Conservation (phyloP, 345 rosid genomes). For the Eucalyptus cloeziana region DNA sequence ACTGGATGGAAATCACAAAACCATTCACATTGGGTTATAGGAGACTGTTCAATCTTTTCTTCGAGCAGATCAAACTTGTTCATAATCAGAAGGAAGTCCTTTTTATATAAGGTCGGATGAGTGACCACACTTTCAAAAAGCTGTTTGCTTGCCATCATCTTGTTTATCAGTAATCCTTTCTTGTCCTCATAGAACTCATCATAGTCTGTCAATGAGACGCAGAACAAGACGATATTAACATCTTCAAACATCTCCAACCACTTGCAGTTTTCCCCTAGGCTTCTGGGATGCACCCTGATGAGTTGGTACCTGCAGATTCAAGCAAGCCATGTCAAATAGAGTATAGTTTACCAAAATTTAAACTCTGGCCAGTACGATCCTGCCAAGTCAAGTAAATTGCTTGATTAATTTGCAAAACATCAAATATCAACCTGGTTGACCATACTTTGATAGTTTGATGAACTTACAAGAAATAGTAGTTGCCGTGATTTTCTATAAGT, state of each 20-base stretch:
- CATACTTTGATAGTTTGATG: neutral
- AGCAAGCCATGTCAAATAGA: neutral
- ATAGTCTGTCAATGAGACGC: slow-evolving; percentile 62
- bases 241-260: slow-evolving; percentile 87
- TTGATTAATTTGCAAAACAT: neutral
- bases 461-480: neutral
- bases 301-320: slow-evolving; percentile 58
- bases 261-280: slow-evolving; percentile 68
- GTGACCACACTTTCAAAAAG: slow-evolving; percentile 48
- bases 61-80: slow-evolving; percentile 76
- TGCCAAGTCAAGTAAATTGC: neutral
- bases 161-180: slow-evolving; percentile 46
- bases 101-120: slow-evolving; percentile 43
- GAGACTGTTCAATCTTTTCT: slow-evolving; percentile 49
- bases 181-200: slow-evolving; percentile 33
- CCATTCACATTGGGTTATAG: slow-evolving; percentile 72
- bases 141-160: slow-evolving; percentile 71
- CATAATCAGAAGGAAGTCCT: slow-evolving; percentile 70
- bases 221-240: slow-evolving; percentile 51
- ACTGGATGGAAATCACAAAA: slow-evolving; percentile 67
- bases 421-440: neutral
- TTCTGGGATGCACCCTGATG: slow-evolving; percentile 57
- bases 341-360: neutral
- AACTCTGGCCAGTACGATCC: neutral
- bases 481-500: neutral